These are phyloP conservation scores for Hymenoscyphus salicellus DNA, from an alignment of 2,329 filamentous ascomycete species.

Conservation along the genomic window DNA sequence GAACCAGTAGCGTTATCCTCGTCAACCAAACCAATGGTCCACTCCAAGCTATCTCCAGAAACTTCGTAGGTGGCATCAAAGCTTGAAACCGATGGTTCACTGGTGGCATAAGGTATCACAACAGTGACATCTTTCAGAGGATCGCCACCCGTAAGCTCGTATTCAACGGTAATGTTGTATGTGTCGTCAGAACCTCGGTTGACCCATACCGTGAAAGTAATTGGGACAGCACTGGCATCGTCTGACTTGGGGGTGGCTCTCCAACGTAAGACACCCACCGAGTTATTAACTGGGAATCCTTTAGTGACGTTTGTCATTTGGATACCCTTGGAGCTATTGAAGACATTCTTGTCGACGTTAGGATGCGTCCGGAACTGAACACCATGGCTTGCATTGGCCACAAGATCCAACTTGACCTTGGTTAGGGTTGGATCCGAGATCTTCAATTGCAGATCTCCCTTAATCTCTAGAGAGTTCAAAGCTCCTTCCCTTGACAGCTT, in stretches of 20 bases:
- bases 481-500: constrained; percentile 85
- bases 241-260: constrained; percentile 78
- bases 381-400: constrained; percentile 72
- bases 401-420: constrained; percentile 83
- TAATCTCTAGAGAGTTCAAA: constrained; percentile 81
- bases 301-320: constrained; percentile 86
- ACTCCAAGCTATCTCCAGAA: constrained; percentile 87
- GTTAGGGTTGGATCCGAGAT: constrained; percentile 86
- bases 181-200: constrained; percentile 79
- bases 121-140: constrained; percentile 80
- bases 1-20: constrained; percentile 78
- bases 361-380: constrained; percentile 94
- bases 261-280: constrained; percentile 91
- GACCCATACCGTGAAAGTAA: constrained; percentile 97
- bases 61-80: constrained; percentile 95
- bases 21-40: constrained; percentile 84
- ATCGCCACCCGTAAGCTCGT: constrained; percentile 82
- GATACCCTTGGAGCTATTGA: constrained; percentile 77
- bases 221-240: constrained; percentile 76
- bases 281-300: constrained; percentile 91
- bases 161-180: constrained; percentile 90
- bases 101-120: constrained; percentile 78
- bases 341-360: constrained; percentile 87
- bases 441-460: constrained; percentile 85
- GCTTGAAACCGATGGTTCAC: constrained; percentile 84